phyloP scores from a whole-genome alignment of 495 filamentous ascomycete species.

The Parathielavia appendiculata region DNA sequence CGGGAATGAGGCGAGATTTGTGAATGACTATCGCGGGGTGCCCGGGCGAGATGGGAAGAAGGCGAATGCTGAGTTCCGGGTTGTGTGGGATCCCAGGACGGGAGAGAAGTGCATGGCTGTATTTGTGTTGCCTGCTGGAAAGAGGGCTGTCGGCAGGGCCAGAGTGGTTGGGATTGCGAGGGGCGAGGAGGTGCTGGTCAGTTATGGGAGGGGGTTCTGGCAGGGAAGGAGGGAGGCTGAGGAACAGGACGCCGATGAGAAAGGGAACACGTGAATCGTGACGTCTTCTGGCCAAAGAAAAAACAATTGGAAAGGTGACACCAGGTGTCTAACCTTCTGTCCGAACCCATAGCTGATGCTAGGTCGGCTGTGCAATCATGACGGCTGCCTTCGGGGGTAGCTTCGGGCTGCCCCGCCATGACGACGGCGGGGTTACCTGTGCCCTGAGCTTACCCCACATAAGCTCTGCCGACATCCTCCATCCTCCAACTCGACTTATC shows the following conservation, averaged over 20 bases:
- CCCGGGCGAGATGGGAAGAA: slow-evolving; percentile 24
- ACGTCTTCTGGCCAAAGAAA: too few species aligned
- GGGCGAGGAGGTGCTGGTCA: slow-evolving; percentile 49
- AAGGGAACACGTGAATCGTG: too few species aligned
- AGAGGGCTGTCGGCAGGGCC: slow-evolving; percentile 43
- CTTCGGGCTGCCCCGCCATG: slow-evolving; percentile 16
- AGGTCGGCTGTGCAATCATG: too few species aligned
- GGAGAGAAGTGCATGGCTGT: slow-evolving; percentile 54
- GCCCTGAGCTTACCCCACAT: background rate
- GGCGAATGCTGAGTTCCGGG: slow-evolving; percentile 59
- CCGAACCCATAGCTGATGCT: too few species aligned
- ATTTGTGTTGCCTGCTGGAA: slow-evolving; percentile 54
- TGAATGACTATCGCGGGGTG: slow-evolving; percentile 71
- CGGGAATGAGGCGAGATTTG: slow-evolving; percentile 67
- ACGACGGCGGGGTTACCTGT: slow-evolving; percentile 19
- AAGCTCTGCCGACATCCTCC: background rate
- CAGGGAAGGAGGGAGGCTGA: slow-evolving; percentile 30
- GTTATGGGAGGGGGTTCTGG: slow-evolving; percentile 69
- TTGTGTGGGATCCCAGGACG: slow-evolving; percentile 44
- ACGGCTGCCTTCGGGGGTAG: too few species aligned
- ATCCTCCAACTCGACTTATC: background rate
- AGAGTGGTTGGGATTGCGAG: slow-evolving; percentile 29
- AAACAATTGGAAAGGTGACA: too few species aligned
- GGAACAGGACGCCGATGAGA: slow-evolving; percentile 15
- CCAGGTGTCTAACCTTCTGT: too few species aligned